These are phyloP conservation scores for Globisporangium acanthophoron DNA, from an alignment of 352 stramenopile species.

Conservation along the genomic window DNA sequence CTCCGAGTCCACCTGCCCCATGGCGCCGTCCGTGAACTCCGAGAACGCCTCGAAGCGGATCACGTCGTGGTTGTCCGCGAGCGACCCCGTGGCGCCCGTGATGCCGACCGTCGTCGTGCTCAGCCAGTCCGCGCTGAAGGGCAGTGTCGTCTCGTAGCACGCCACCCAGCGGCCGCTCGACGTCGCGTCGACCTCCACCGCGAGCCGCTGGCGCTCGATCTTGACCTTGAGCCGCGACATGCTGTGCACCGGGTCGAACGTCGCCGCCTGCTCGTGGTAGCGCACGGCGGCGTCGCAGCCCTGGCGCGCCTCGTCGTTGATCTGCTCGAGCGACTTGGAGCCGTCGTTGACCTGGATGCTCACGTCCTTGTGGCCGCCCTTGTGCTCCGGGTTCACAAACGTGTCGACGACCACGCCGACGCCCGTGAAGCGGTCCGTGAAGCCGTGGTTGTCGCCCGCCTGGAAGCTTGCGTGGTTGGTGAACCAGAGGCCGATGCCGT, in stretches of 20 bases:
- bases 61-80: conserved; percentile 86
- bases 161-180: conserved; percentile 51
- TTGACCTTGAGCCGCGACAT: conserved; percentile 76
- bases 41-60: conserved; percentile 71
- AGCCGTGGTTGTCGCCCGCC: conserved; percentile 67
- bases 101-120: conserved; percentile 57
- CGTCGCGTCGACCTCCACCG: conserved; percentile 65
- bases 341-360: conserved; percentile 82
- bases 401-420: conserved; percentile 81
- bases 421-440: conserved; percentile 69
- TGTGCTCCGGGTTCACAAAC: conserved; percentile 81
- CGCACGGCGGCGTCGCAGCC: conserved; percentile 76
- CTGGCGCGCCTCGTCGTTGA: conserved; percentile 59
- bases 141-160: conserved; percentile 60
- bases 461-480: conserved; percentile 55
- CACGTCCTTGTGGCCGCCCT: conserved; percentile 80
- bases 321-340: conserved; percentile 52
- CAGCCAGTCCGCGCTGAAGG: conserved; percentile 66
- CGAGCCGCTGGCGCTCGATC: conserved; percentile 47
- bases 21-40: conserved; percentile 41
- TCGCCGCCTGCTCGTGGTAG: conserved; percentile 72
- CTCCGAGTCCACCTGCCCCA: conserved; percentile 50
- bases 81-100: conserved; percentile 62
- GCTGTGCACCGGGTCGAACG: conserved; percentile 79
- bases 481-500: conserved; percentile 82